Conservation (phyloP, 148 eudicot genomes). For the Drosera capensis region DNA sequence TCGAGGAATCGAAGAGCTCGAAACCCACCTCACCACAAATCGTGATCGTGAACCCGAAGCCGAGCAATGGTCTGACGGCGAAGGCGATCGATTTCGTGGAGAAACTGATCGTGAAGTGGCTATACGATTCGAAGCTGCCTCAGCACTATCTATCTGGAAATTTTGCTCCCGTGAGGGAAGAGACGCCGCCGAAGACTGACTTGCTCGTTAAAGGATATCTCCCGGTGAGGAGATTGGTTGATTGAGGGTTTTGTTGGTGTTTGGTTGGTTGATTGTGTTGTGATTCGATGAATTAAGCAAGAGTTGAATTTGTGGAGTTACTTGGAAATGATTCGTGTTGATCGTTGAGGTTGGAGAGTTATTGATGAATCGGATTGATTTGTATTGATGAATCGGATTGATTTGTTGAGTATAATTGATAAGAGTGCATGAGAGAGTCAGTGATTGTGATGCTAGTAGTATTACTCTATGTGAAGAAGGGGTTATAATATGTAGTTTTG, state of each 20-base stretch:
- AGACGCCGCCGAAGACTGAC: slow-evolving; percentile 66
- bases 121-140: slow-evolving; percentile 41
- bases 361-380: too few species aligned
- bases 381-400: too few species aligned
- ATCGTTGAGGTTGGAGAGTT: too few species aligned
- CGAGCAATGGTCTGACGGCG: slow-evolving; percentile 47
- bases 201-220: slow-evolving; percentile 58
- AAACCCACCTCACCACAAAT: too few species aligned
- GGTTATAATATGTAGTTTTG: too few species aligned
- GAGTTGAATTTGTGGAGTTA: background rate
- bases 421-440: too few species aligned
- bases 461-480: too few species aligned
- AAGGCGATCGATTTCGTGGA: slow-evolving; percentile 75
- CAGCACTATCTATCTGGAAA: slow-evolving; percentile 62
- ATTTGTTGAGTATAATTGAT: too few species aligned
- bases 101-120: slow-evolving; percentile 40
- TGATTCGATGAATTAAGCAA: background rate
- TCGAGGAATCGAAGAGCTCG: too few species aligned
- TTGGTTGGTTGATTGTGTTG: background rate
- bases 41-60: slow-evolving; percentile 66
- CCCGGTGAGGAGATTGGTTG: slow-evolving; percentile 33
- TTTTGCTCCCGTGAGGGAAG: slow-evolving; percentile 61
- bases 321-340: too few species aligned
- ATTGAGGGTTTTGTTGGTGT: background rate
- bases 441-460: too few species aligned